Conservation (phyloP, 208 protist genomes). For the Wallacemonas sp. region DNA sequence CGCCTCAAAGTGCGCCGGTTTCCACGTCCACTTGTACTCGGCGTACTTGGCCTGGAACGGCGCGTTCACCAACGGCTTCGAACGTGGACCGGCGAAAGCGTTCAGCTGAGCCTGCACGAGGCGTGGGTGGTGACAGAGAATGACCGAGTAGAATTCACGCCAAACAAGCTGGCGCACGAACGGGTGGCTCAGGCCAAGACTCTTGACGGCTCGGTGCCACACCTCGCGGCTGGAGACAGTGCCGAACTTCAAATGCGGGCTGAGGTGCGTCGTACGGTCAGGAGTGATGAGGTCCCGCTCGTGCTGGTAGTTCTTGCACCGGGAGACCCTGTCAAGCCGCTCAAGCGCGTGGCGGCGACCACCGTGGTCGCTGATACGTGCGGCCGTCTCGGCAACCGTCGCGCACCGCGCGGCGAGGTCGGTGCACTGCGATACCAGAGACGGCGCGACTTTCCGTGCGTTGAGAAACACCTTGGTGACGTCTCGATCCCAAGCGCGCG, state of each 20-base stretch:
- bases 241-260: slow-evolving; percentile 80
- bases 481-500: not conserved
- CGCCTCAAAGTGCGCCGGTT: slow-evolving; percentile 36
- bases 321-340: slow-evolving; percentile 24
- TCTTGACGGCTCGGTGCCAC: slow-evolving; percentile 29
- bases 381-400: slow-evolving; percentile 4
- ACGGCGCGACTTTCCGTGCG: slow-evolving; percentile 8
- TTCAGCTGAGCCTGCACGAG: slow-evolving; percentile 59
- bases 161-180: slow-evolving; percentile 70
- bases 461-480: slow-evolving; percentile 20
- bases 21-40: slow-evolving; percentile 59
- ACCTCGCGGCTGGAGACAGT: slow-evolving; percentile 66
- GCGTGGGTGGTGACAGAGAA: slow-evolving; percentile 54
- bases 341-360: slow-evolving; percentile 43
- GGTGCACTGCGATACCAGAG: slow-evolving; percentile 14
- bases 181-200: slow-evolving; percentile 35
- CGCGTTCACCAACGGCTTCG: slow-evolving; percentile 27
- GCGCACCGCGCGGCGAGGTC: slow-evolving; percentile 20
- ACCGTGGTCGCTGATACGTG: slow-evolving; percentile 30
- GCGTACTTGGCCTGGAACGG: slow-evolving; percentile 61
- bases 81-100: slow-evolving; percentile 9
- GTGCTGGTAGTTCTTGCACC: slow-evolving; percentile 32
- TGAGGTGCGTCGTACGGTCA: slow-evolving; percentile 68
- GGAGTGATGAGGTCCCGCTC: slow-evolving; percentile 46
- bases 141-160: slow-evolving; percentile 75